A percentile compares a stretch with the other conserved stretches of the same genome.
Conservation (phyloP, 345 rosid genomes). For the Microthlaspi erraticum region DNA sequence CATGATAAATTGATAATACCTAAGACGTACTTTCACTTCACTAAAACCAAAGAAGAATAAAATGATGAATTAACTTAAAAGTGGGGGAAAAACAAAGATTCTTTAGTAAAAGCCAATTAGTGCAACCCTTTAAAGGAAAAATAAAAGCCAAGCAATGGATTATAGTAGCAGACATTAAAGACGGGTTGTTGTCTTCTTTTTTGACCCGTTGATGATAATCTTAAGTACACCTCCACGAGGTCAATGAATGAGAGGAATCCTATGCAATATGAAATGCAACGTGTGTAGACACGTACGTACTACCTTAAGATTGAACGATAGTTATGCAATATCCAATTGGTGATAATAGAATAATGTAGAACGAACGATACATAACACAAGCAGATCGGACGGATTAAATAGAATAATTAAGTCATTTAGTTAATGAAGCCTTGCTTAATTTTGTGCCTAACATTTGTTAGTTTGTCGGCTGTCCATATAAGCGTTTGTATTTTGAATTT, state of each 20-base stretch:
- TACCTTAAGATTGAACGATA: too few species aligned
- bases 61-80: conserved; percentile 66
- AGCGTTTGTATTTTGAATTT: too few species aligned
- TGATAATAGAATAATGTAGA: too few species aligned
- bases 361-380: too few species aligned
- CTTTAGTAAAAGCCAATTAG: conserved; percentile 72
- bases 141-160: conserved; percentile 55
- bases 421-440: too few species aligned
- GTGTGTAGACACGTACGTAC: conserved; percentile 7
- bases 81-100: conserved; percentile 56
- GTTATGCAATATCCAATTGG: too few species aligned
- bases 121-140: conserved; percentile 42
- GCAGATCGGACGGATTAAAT: too few species aligned
- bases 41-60: conserved; percentile 67
- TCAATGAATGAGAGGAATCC: conserved; percentile 37
- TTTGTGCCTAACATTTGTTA: too few species aligned
- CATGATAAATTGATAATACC: conserved; percentile 28
- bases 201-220: conserved; percentile 60
- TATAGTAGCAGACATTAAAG: conserved; percentile 82
- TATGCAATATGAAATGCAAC: conserved; percentile 33
- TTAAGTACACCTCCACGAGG: conserved; percentile 36
- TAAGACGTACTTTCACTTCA: conserved; percentile 60
- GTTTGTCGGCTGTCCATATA: too few species aligned
- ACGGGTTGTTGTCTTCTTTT: conserved; percentile 59
- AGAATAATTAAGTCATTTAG: too few species aligned